Base-by-base conservation (phyloP, 2,329 filamentous ascomycete species). In the Verticillium albo-atrum region DNA sequence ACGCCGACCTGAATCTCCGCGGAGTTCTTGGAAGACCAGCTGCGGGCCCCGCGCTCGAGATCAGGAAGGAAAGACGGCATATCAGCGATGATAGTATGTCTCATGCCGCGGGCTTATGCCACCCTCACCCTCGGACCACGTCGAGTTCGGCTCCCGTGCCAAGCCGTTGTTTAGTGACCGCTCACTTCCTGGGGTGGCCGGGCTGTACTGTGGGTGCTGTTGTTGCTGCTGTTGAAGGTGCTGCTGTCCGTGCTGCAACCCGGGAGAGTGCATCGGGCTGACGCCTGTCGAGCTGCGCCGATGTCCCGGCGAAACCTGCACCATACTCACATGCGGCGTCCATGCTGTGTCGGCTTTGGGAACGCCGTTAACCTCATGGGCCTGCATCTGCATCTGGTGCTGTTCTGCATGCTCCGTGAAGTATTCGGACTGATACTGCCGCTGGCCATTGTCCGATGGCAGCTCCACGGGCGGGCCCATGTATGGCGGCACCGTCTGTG, bases 291-390 rank as follows among this genome's bases (percentile, higher is more conserved):
- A 17, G 15, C 27, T 59, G 27, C 47, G 25, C 42, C 26, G 55
- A 50, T 34, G 42, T 4, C n/a, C 55, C 4, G 64, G 62, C 9
- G 63, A 58, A 6, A 65, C 51, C 60, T 66, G 67, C 58, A 73
- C 63, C 63, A 70, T 69, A 58, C 70, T 71, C 53, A 72, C 71
- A 53, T 73, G 71, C 17, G 70, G 70, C 58, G 69, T 57, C 72
- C 72, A 73, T 15, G 71, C 54, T 4, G 20, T 10, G n/a, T 47
- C 42, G 42, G 42, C 42, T 47, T 47, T 47, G 42, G 42, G 42
- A 6, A 25, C 10, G n/a, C 42, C 42, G 20, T 25, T 47, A 20
- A 47, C 20, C 20, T 47, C 42, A 10, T 47, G 42, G 9, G 42
- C n/a, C 9, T n/a, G 42, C 42, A 47, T 47, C 14, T 23, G 20